Evolutionary conservation across 2,329 filamentous ascomycete species (phyloP), one percentile per base, ranked within the genome.

Genomic region (Ophiostoma perfectum): DNA sequence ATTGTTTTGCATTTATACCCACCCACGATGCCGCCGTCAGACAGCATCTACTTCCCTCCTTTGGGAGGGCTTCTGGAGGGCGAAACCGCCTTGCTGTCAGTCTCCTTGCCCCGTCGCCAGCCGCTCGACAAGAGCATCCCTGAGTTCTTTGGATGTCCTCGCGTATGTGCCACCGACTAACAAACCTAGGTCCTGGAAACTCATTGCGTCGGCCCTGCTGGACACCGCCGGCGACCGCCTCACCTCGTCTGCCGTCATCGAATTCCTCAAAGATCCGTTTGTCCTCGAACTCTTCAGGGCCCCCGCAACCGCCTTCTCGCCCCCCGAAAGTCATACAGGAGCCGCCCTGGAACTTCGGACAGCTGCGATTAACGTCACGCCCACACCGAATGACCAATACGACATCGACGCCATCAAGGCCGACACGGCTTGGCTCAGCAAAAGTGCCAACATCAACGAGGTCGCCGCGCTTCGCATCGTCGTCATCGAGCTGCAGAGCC

Each of bases 401-500:
- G 87, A 93, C 75, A 82, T 97, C 72, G 87, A 90, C 52, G 81
- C 90, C 75, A 87, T 98, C 76, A 97, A 96, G 79, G 86, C 87
- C 64, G 93, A 98, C 80, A 86, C 92, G 45, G 77, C 90, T 73
- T 98, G 93, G 93, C 81, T 99, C 71, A 93, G 92, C 78, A 87
- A 90, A 74, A 87, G 89, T 75, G 87, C 88, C 66, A 83, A 86
- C 62, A 87, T 97, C 72, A 92, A 95, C 77, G 88, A 97, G 77
- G 81, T 95, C 60, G 86, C 89, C 12, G 93, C 94, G 39, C 81
- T 99, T 74, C 87, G 95, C 70, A 83, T 96, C 60, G 89, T 89
- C 2, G 81, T 96, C 6, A 80, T 95, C 63, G 95, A 98, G 82
- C 91, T 90, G 82, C 94, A 98, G 78, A 86, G 85, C 72, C 87